phyloP scores from a whole-genome alignment of 306 rosid genomes.

The Lathyrus sativus region DNA sequence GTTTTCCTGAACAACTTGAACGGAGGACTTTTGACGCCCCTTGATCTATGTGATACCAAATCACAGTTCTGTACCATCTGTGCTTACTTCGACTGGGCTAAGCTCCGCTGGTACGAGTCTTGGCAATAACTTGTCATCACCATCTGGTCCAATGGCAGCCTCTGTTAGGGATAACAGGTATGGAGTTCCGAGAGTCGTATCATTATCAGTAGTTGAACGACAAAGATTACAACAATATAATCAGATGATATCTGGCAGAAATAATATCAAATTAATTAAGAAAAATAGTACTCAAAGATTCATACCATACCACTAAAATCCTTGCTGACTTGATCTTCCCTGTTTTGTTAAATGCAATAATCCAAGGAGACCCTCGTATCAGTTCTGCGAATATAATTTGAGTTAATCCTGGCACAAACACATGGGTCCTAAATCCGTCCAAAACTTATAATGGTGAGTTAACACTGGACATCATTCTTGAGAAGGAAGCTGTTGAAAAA shows the following conservation, averaged over 20 bases:
- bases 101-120: constrained; percentile 68
- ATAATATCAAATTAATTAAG: too few species aligned
- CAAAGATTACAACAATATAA: too few species aligned
- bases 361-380: constrained; percentile 88
- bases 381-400: constrained; percentile 72
- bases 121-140: constrained; percentile 61
- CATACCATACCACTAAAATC: constrained; percentile 47
- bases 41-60: too few species aligned
- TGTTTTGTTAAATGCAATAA: constrained; percentile 60
- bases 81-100: constrained; percentile 62
- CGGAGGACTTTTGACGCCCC: too few species aligned
- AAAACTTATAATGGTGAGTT: constrained; percentile 66
- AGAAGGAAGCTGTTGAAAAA: constrained; percentile 61
- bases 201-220: too few species aligned
- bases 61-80: constrained; percentile 50
- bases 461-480: constrained; percentile 80
- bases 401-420: constrained; percentile 75
- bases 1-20: too few species aligned
- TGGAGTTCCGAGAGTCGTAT: too few species aligned
- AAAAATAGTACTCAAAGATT: too few species aligned
- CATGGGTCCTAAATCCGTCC: constrained; percentile 65
- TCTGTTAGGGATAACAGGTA: too few species aligned
- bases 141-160: constrained; percentile 56
- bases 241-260: too few species aligned
- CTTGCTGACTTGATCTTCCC: too few species aligned